Base-by-base conservation (phyloP, 352 stramenopile genomes). In the Aphanomyces cochlioides region DNA sequence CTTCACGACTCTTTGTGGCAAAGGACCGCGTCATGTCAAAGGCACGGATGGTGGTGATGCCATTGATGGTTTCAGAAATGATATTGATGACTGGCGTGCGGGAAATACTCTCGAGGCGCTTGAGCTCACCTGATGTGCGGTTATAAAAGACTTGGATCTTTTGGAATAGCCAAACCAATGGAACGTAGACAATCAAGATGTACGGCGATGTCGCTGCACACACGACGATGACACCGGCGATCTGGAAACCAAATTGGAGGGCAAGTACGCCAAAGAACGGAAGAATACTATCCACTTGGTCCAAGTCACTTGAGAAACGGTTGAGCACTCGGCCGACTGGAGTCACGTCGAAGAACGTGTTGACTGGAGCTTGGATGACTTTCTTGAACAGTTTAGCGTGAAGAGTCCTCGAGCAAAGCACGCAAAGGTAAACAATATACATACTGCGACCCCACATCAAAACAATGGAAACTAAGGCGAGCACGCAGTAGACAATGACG, bases 31-130 rank as follows among this genome's bases (percentile, higher is more conserved):
- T 28, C 28, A 28, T 28, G 28, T 28, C 28, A 28, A 28, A 28
- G 28, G 28, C 28, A 28, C 28, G 28, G 28, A 28, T 28, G 2
- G 28, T 28, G 28, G 28, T 2, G 28, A 28, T 28, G 28, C 28
- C 28, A 28, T 28, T 28, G 28, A 28, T 28, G 28, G 28, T 28
- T 28, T 28, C 28, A 28, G 28, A 28, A 28, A 98, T 89, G 68
- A 97, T 82, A 3, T 87, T 81, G 77, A 98, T 98, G 38, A 99
- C 85, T 6, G 96, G 96, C 41, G 84, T 81, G 45, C 81, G 81
- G 5, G 80, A 79, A 34, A 87, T 79, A 38, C 77, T 84, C 61
- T 93, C 85, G 5, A 89, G 72, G 0, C 81, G 81, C 59, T 90
- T 78, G 34, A 90, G 66, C 39, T 89, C 78, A 19, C 90, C 79